Base-by-base conservation (phyloP, 192 early-diverging fungal species). In the Backusella macrospora region DNA sequence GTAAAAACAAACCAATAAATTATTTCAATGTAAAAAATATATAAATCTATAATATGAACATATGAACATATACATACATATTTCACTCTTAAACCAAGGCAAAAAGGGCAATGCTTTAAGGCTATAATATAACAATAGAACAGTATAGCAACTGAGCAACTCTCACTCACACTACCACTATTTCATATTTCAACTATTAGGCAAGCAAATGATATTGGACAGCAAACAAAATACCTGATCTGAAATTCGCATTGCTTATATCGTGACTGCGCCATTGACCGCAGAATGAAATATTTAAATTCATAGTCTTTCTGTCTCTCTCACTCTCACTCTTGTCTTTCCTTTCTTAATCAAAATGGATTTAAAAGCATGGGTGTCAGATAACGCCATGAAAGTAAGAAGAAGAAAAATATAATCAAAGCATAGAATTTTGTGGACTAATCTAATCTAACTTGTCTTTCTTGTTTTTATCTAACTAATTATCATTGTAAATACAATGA, bases 291-390 rank as follows among this genome's bases (percentile, higher is more conserved):
- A 63, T 37, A 23, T 37, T 63, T 34, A 34, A 34, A 34, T 34
- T 34, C 29, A 34, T 34, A 34, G 29, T 38, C 62, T 63, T 9
- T 39, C n/a, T n/a, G n/a, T 38, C 14, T 63, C 26, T 13, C 34
- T 15, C 7, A 34, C 16, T 37, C 2, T 38, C 26, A 37, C 13
- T 63, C 62, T 63, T 63, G 7, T 26, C 26, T 9, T 15, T 15
- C 15, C 12, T 37, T n/a, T 34, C 26, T 38, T n/a, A 39, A 15
- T 39, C 26, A 67, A 39, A 47, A 74, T 72, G 74, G 82, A 84
- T 52, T 80, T 89, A 71, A 80, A 81, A 66, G 74, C 81, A 52
- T 89, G 86, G 91, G 86, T 92, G 15, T 88, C 88, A 9, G 92
- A 94, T 82, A 80, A 84, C 46, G 78, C 91, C 74, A 84, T 89